Evolutionary conservation across 176 grass and related monocot genomes (phyloP).

Genomic region (Avena sativa): DNA sequence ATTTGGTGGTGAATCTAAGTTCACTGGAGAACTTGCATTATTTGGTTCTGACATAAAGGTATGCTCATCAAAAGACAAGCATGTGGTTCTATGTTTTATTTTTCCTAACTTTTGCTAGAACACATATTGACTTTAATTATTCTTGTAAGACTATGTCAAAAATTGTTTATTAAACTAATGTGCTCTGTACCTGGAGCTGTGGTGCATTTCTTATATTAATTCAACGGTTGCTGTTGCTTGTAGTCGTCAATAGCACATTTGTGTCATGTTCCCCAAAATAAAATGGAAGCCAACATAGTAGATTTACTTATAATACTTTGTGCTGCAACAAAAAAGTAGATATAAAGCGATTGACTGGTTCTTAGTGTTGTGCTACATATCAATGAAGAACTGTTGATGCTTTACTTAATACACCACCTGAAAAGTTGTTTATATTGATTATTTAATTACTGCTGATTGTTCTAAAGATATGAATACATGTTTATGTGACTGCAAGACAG

Average conservation of each 20-base stretch:
- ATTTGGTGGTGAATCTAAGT: conserved; percentile 20
- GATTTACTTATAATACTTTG: not conserved
- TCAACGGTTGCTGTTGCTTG: not conserved
- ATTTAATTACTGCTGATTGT: not conserved
- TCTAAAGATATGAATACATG: not conserved
- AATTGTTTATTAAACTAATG: not conserved
- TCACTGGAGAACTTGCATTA: not conserved
- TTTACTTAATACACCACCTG: not conserved
- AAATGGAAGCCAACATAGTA: not conserved
- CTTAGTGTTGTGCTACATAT: not conserved
- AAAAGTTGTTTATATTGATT: not conserved
- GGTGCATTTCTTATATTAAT: conserved; percentile 1
- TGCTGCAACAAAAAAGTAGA: conserved; percentile 11
- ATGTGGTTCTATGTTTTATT: not conserved
- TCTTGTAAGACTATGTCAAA: not conserved
- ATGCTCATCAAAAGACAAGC: not conserved
- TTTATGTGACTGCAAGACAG: not conserved
- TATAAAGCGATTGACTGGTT: not conserved
- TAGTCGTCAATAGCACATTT: not conserved
- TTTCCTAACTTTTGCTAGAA: conserved; percentile 11
- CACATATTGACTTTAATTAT: not conserved
- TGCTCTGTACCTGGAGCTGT: not conserved
- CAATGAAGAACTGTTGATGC: not conserved
- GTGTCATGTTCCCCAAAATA: conserved; percentile 1
- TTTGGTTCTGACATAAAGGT: conserved; percentile 13